Base-by-base conservation (phyloP, 2,329 filamentous ascomycete genomes). In the Neurospora crassa region DNA sequence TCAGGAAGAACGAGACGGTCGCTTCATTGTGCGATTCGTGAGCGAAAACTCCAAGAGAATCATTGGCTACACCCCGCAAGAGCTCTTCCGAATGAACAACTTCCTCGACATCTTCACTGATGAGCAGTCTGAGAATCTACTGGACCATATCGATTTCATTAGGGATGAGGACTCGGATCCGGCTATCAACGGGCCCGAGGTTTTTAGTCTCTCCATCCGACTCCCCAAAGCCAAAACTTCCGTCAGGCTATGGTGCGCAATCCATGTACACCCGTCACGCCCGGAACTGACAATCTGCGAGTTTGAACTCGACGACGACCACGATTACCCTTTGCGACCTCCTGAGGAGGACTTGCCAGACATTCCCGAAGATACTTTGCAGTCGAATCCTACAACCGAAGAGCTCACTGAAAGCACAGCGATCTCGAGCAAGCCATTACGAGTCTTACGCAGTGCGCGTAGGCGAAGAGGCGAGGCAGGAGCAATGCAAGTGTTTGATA, bases 101-200 rank as follows among this genome's bases (percentile, higher is more conserved):
- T 96, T 97, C 76, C 88, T 91, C n/a, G 91, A 96, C 73, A 92
- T 97, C 14, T 82, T 97, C 11, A 90, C 89, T 1, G 91, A 96
- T 70, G 93, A 97, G 76, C 93, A 96, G 77, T 86, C 90, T 18
- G 93, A 96, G 74, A 94, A 92, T 73, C 82, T 97, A 0, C 82
- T 96, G 7, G 93, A 97, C 75, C 93, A 97, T 75, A 87, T 97
- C 69, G 92, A 97, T 77, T 97, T 96, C 78, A 92, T 96, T 70
- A 88, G 90, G 29, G 93, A 96, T 69, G 93, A 96, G 73, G 91
- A 92, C 12, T 87, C 90, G 0, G 92, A 96, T 77, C 89, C 92
- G 0, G 84, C 86, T 0, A 81, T 86, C 1, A 94, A 94, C 74
- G 94, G 93, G 0, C 93, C 93, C 0, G 93, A 97, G 76, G 92